Conservation (phyloP, 768 basidiomycete species). For the Boletus coccyginus region DNA sequence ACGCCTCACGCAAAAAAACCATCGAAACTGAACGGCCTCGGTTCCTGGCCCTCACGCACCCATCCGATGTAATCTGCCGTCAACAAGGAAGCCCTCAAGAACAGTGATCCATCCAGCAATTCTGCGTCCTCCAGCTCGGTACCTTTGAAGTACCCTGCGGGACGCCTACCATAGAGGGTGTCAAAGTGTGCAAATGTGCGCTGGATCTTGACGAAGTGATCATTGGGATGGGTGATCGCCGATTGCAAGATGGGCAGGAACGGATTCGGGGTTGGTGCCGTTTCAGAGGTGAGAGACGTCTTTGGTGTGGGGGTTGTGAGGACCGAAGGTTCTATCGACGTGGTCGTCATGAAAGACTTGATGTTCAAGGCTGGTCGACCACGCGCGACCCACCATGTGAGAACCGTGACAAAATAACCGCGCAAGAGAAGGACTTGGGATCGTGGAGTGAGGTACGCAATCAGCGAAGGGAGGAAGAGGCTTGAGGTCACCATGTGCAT, state of each 20-base stretch:
- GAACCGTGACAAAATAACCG: constrained; percentile 21
- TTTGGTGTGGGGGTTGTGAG: background rate
- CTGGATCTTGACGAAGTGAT: constrained; percentile 33
- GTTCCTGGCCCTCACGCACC: constrained; percentile 35
- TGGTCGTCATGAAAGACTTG: constrained; percentile 27
- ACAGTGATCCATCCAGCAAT: constrained; percentile 34
- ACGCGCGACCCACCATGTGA: constrained; percentile 29
- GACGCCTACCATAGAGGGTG: constrained; percentile 26
- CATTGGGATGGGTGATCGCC: constrained; percentile 32
- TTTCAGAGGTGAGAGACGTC: constrained; percentile 6
- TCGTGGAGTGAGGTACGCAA: no score
- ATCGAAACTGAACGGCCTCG: constrained; percentile 25
- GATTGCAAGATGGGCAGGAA: constrained; percentile 41
- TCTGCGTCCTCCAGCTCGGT: constrained; percentile 32
- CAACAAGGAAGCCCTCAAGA: constrained; percentile 28
- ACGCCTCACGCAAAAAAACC: constrained; percentile 21
- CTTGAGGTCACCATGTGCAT: constrained; percentile 29
- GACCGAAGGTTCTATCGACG: constrained; percentile 18
- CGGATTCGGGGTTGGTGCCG: constrained; percentile 27
- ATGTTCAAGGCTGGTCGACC: constrained; percentile 31
- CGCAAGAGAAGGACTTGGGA: constrained; percentile 28
- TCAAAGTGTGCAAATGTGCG: no score
- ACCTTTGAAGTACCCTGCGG: constrained; percentile 23
- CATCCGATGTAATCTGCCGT: constrained; percentile 34
- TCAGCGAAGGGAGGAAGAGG: no score